Evolutionary conservation across 306 rosid species (phyloP).

Genomic region (Prunus salicina): DNA sequence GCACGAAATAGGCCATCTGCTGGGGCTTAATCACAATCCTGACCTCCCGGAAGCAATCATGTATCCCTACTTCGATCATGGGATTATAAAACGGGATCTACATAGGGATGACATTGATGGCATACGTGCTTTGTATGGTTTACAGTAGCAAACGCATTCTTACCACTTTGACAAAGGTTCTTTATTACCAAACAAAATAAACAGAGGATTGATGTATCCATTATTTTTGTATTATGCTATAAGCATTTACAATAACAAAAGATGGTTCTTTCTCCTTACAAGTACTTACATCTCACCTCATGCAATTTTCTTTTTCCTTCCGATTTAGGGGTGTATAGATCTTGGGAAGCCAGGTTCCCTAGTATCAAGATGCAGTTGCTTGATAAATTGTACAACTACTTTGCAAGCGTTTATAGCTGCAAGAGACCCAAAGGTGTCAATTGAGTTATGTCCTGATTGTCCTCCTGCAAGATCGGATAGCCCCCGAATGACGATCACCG

Average conservation of each 20-base stretch:
- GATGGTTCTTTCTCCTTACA: no score
- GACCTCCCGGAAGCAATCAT: conserved; percentile 9
- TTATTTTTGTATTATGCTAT: no score
- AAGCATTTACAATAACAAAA: no score
- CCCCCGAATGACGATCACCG: conserved; percentile 46
- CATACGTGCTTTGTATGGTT: conserved; percentile 19
- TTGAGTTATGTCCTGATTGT: conserved; percentile 32
- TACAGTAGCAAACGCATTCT: not conserved
- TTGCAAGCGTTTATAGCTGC: conserved; percentile 45
- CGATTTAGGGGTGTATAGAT: no score
- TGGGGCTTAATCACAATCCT: conserved; percentile 14
- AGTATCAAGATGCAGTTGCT: not conserved
- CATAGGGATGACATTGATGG: conserved; percentile 18
- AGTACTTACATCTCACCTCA: no score
- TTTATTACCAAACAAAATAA: not conserved
- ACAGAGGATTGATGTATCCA: not conserved
- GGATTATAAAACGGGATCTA: not conserved
- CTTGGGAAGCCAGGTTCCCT: not conserved
- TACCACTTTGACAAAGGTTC: not conserved
- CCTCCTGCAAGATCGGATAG: conserved; percentile 56
- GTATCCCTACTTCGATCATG: not conserved
- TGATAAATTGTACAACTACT: conserved; percentile 31
- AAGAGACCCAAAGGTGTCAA: conserved; percentile 36
- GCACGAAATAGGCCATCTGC: conserved; percentile 23
- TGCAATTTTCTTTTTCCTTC: no score